Percentiles rank a stretch among this genome's conserved stretches.
These are phyloP conservation scores for Cladosporium sp. DNA, from an alignment of 2,329 filamentous ascomycete species.

Conservation along the genomic window DNA sequence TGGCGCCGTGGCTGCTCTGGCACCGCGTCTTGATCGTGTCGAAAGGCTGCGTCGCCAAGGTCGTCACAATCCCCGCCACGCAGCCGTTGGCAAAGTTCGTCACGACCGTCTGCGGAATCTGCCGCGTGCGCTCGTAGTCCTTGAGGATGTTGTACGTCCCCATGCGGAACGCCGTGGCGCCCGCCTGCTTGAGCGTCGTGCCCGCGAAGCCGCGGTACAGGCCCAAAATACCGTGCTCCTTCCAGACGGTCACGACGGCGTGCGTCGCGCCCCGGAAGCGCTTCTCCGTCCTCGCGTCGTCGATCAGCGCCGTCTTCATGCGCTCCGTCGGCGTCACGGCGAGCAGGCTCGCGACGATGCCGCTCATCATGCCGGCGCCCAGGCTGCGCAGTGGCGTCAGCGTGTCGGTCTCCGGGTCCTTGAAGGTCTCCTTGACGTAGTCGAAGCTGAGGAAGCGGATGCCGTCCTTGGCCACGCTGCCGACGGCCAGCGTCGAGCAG, in stretches of 20 bases:
- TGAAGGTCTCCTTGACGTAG: conserved; percentile 54
- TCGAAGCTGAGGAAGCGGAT: conserved; percentile 63
- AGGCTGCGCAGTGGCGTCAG: conserved; percentile 52
- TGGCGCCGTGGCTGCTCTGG: conserved; percentile 53
- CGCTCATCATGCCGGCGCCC: conserved; percentile 58
- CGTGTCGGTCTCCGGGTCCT: conserved; percentile 49
- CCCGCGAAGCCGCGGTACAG: conserved; percentile 55
- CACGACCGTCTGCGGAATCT: conserved; percentile 45
- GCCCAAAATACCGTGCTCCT: conserved; percentile 47
- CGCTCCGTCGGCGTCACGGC: conserved; percentile 63
- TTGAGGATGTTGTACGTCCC: conserved; percentile 59
- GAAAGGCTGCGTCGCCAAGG: conserved; percentile 55
- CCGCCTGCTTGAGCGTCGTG: conserved; percentile 57
- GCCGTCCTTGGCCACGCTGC: conserved; percentile 58
- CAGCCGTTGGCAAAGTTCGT: conserved; percentile 59
- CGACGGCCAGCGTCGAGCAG: conserved; percentile 54
- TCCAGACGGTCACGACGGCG: conserved; percentile 44
- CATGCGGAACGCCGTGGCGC: conserved; percentile 56
- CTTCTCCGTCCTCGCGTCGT: conserved; percentile 48
- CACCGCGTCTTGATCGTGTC: conserved; percentile 59
- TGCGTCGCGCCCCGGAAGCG: conserved; percentile 48
- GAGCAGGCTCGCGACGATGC: conserved; percentile 55
- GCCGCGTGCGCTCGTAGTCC: conserved; percentile 46
- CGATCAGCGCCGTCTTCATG: conserved; percentile 62
- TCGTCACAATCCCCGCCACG: conserved; percentile 55